Base-by-base conservation (phyloP, 2,329 filamentous ascomycete genomes). In the Talaromyces sp. region DNA sequence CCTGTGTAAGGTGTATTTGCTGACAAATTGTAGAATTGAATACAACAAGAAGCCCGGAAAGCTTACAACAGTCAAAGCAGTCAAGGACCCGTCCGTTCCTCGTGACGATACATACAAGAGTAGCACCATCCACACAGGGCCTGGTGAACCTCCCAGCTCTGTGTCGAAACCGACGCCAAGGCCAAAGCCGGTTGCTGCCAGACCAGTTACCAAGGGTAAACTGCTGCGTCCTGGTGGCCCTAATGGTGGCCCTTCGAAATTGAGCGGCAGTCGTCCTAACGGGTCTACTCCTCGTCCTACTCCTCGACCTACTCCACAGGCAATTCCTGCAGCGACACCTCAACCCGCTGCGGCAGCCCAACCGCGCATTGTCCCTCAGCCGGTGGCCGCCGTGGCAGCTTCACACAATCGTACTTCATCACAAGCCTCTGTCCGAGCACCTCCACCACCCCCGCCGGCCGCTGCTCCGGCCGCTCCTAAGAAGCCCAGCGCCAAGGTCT, bases 21-120 rank as follows among this genome's bases (percentile, higher is more conserved):
- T 76, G 62, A 53, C 14, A 51, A 14, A 24, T 13, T 27, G 38
- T 58, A 83, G 78, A 5, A 93, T 99, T 67, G 91, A 96, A 73
- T 99, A 96, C 76, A 93, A 93, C 71, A 99, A 98, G 83, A 99
- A 99, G 77, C 95, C 95, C 1, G 91, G 91, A 59, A 99, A 99
- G 79, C 84, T 91, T 74, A 89, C 93, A 58, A 78, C 86, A 6
- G 89, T 99, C 71, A 98, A 98, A 79, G 90, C 90, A 9, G 71
- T 96, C 63, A 96, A 96, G 77, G 95, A 99, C 72, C 87, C 93
- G 0, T 84, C 87, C 57, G 84, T 89, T 57, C 78, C 82, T 3
- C 76, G 83, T 57, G 87, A 87, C 54, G 95, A 99, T 75, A 84
- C 87, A 64, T 99, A 99, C 82, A 99, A 99, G 84, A 97, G 92